Base-by-base conservation (phyloP, 2,329 filamentous ascomycete genomes). In the Sporothrix brunneoviolacea region DNA sequence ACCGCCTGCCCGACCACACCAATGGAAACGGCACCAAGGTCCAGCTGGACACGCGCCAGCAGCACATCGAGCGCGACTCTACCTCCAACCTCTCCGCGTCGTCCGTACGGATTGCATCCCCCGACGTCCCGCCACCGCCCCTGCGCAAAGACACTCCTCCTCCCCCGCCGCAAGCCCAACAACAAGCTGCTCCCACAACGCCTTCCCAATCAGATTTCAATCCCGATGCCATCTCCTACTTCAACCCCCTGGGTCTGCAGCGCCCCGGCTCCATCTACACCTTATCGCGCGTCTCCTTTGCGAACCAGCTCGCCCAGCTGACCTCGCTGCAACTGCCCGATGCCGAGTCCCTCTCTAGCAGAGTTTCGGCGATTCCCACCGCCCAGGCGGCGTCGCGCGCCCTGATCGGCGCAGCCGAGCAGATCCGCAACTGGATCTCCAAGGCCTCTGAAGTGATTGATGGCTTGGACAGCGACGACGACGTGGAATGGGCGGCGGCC, bases 401-500 rank as follows among this genome's bases (percentile, higher is more conserved):
- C 0, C 76, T 97, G 49, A 85, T 88, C 57, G 86, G 88, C 58
- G 89, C 91, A 10, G 89, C 91, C 4, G 88, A 94, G 55, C 91
- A 97, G 67, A 97, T 98, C 58, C 80, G 86, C 56, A 84, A 86
- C 61, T 98, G 93, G 93, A 95, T 96, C 62, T 79, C 80, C 56
- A 96, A 96, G 66, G 91, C 91, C 0, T 85, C 85, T 0, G 89
- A 95, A 60, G 91, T 97, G 28, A 82, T 98, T 48, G 80, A 80
- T 49, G 91, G 91, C 5, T 73, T 98, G 37, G 90, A 97, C 65
- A 90, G 91, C 48, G 91, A 97, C 56, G 93, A 97, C 65, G 93
- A 98, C 63, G 90, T 97, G 15, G 91, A 97, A 66, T 98, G 93
- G 93, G 91, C 93, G 2, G 91, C 91, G 2, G 81, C 81, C 7